Evolutionary conservation across 805 yeast genomes (phyloP), one percentile per base, ranked within the genome.

Genomic region (Diddensiella transvaalensis): DNA sequence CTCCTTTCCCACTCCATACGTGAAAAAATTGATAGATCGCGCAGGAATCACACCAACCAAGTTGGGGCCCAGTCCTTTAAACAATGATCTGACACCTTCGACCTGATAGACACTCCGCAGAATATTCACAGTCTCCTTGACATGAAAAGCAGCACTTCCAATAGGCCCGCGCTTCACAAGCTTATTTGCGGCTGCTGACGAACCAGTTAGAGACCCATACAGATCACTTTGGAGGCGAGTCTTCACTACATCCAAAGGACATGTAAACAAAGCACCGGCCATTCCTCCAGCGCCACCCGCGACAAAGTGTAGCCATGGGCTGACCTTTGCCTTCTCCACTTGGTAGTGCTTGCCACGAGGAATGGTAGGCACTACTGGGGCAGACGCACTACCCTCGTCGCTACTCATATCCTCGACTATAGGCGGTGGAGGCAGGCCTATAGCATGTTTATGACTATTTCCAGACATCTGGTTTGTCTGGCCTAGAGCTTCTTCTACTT

Each of bases 11-110:
- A 87, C 74, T n/a, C 97, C 96, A 65, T 93, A 93, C 0, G 97
- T 88, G 73, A 90, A 90, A 65, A 93, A 93, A 67, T 93, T 93
- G 55, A 93, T 95, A 23, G 96, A 85, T 65, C 99, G 77, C 1
- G 99, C 98, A 0, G 99, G 99, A 37, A 93, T 91, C 13, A 93
- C 98, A 46, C 99, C 99, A 15, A 91, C 95, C 57, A 93, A 73
- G 60, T 91, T 93, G 6, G 99, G 99, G 0, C 99, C 99, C 44
- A 93, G 71, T 10, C 99, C 99, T 68, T 87, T 86, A 68, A 93
- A 93, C 40, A 93, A 71, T 3, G 98, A 91, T 38, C 85, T 72
- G 23, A 82, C 71, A 1, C 99, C 99, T 67, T 93, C 99, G 21
- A 71, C 70, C 26, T 66, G 66, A 64, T 87, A 85, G 17, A 93